Percentiles rank a stretch among this genome's conserved stretches.
Conservation (phyloP, 2,329 filamentous ascomycete genomes). For the Colletotrichum lupini region DNA sequence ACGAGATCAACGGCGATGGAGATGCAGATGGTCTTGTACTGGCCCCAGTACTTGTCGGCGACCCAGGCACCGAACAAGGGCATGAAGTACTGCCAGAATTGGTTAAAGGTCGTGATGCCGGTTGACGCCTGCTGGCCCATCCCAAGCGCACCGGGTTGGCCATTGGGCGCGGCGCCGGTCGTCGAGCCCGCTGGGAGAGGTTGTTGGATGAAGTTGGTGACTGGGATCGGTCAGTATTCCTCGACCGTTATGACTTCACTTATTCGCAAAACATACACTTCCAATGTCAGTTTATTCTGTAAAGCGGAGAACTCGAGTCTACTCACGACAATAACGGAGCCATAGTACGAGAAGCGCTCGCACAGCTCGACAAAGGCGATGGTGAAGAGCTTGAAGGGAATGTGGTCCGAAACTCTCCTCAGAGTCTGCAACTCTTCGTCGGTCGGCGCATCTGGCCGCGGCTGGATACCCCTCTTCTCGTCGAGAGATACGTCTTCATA, state of each 20-base stretch:
- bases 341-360: conserved; percentile 81
- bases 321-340: conserved; percentile 73
- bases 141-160: conserved; percentile 64
- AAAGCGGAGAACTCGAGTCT: conserved; percentile 10
- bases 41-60: conserved; percentile 70
- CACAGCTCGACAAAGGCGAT: conserved; percentile 76
- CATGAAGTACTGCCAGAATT: conserved; percentile 71
- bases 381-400: conserved; percentile 70
- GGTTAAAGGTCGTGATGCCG: conserved; percentile 59
- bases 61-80: conserved; percentile 65
- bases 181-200: conserved; percentile 64
- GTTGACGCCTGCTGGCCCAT: conserved; percentile 65
- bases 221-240: conserved; percentile 33
- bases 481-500: conserved; percentile 39
- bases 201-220: conserved; percentile 73
- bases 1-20: conserved; percentile 71
- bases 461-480: conserved; percentile 42
- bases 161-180: conserved; percentile 58
- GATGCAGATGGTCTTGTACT: conserved; percentile 74
- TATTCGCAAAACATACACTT: conserved; percentile 13
- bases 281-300: not conserved
- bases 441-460: conserved; percentile 50
- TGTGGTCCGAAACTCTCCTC: conserved; percentile 64
- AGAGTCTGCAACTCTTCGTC: conserved; percentile 64
- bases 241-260: not conserved